These are phyloP conservation scores for Physocladia obscura DNA, from an alignment of 192 early-diverging fungal species.

Conservation along the genomic window DNA sequence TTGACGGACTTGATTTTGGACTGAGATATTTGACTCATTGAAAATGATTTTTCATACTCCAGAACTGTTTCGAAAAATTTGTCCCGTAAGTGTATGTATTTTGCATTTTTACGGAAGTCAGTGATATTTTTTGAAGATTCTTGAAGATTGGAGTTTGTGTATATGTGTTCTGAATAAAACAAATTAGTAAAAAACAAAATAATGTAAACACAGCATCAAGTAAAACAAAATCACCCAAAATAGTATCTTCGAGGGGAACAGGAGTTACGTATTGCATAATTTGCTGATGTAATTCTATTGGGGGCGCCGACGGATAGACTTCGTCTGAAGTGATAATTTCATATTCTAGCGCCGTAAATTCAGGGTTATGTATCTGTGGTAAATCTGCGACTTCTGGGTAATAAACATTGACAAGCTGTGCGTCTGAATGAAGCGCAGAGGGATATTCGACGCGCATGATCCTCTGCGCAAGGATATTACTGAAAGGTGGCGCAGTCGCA, in stretches of 20 bases:
- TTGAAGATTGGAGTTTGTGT: conserved; percentile 16
- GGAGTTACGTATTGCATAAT: background rate
- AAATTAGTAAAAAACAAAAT: background rate
- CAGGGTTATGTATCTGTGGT: too few species aligned
- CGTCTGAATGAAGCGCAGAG: too few species aligned
- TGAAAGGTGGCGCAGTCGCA: too few species aligned
- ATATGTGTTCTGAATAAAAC: background rate
- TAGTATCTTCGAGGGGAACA: conserved; percentile 8
- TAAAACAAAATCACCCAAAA: conserved; percentile 10
- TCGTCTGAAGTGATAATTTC: too few species aligned
- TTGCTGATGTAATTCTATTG: conserved; percentile 1
- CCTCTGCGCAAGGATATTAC: too few species aligned
- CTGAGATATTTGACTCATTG: background rate
- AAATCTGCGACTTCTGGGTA: too few species aligned
- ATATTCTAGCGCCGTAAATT: too few species aligned
- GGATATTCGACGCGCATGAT: too few species aligned
- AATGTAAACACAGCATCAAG: background rate
- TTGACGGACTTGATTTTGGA: background rate
- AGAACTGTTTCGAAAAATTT: conserved; percentile 22
- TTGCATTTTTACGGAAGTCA: conserved; percentile 25
- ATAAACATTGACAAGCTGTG: too few species aligned
- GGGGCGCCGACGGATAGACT: background rate
- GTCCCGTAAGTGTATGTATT: conserved; percentile 19
- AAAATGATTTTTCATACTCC: conserved; percentile 25
- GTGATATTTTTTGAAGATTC: background rate